A percentile compares a stretch with the other conserved stretches of the same genome.
Evolutionary conservation across 169 alveolate species (phyloP).

Genomic region (Neospora caninum): DNA sequence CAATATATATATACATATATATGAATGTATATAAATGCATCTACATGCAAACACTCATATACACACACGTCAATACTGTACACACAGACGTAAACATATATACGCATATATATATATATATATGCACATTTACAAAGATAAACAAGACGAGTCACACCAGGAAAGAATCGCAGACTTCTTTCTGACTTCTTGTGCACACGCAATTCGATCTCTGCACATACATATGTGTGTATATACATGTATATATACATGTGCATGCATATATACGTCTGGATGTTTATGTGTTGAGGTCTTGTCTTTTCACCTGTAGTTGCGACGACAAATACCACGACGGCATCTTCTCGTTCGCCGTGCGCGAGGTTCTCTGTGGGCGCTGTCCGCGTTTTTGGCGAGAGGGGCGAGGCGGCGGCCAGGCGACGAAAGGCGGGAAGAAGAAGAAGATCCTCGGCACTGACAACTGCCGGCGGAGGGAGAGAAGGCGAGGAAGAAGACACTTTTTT

Average conservation of each 20-base stretch:
- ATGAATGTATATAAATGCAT: too few relatives aligned
- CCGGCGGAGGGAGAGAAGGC: background rate
- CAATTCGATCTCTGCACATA: too few relatives aligned
- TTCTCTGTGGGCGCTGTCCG: too few relatives aligned
- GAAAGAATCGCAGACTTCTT: background rate
- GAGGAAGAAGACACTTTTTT: background rate
- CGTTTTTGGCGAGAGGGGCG: too few relatives aligned
- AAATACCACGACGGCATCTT: background rate
- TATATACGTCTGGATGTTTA: too few relatives aligned
- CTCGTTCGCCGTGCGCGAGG: background rate
- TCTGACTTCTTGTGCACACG: too few relatives aligned
- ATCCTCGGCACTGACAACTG: background rate
- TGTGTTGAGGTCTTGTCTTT: too few relatives aligned
- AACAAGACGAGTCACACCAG: background rate
- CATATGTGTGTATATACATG: too few relatives aligned
- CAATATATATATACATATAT: too few relatives aligned
- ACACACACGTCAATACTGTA: too few relatives aligned
- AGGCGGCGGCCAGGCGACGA: background rate
- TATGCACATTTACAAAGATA: background rate
- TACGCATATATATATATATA: background rate
- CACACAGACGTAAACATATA: background rate
- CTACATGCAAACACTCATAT: too few relatives aligned
- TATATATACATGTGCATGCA: too few relatives aligned
- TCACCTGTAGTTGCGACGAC: background rate
- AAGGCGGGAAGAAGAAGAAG: background rate